A percentile compares a stretch with the other conserved stretches of the same genome.
phyloP scores from a whole-genome alignment of 495 filamentous ascomycete species.

The Gamarada debralockiae region DNA sequence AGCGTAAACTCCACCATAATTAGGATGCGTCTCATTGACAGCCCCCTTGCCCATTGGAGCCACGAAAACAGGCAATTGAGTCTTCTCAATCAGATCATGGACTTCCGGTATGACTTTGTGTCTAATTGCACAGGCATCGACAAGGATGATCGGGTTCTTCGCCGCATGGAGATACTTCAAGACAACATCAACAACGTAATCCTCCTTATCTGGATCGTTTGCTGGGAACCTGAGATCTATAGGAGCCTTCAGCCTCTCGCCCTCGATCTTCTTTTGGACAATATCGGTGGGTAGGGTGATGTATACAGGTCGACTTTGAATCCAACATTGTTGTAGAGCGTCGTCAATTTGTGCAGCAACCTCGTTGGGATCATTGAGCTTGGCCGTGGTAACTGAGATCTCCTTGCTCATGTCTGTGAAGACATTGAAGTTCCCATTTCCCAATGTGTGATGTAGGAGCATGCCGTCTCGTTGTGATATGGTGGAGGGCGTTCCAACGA shows the following conservation, averaged over 20 bases:
- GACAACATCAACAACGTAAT: conserved; percentile 79
- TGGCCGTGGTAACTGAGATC: conserved; percentile 67
- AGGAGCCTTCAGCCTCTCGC: conserved; percentile 59
- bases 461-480: conserved; percentile 54
- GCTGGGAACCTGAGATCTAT: conserved; percentile 61
- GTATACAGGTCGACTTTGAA: conserved; percentile 74
- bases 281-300: conserved; percentile 85
- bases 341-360: conserved; percentile 76
- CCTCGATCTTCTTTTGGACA: conserved; percentile 74
- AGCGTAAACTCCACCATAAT: conserved; percentile 84
- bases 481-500: conserved; percentile 69
- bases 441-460: conserved; percentile 90
- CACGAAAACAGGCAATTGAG: conserved; percentile 77
- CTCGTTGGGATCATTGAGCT: conserved; percentile 64
- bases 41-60: conserved; percentile 92
- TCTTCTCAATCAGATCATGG: conserved; percentile 71
- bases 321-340: conserved; percentile 73
- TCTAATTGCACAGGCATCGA: conserved; percentile 88
- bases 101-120: conserved; percentile 74
- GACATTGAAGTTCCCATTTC: conserved; percentile 85
- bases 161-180: conserved; percentile 73
- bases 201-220: conserved; percentile 72
- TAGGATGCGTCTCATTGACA: conserved; percentile 70
- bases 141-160: conserved; percentile 74
- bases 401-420: conserved; percentile 72